These are phyloP conservation scores for Myxozyma neglecta DNA, from an alignment of 805 yeast species.

Conservation along the genomic window DNA sequence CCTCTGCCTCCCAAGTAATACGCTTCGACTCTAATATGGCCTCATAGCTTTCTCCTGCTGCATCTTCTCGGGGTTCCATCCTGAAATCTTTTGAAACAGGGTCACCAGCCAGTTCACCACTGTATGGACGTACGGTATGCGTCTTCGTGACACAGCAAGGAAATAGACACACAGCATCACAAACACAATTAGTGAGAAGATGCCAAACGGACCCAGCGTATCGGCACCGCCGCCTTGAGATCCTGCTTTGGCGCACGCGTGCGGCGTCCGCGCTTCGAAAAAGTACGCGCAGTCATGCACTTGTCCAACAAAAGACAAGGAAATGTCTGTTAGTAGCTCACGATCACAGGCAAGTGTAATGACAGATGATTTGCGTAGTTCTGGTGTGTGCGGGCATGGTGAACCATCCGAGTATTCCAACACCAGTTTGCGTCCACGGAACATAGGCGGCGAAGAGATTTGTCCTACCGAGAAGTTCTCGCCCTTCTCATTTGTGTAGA, in stretches of 20 bases:
- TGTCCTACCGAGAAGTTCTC: slow-evolving; percentile 52
- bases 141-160: slow-evolving; percentile 27
- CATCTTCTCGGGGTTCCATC: slow-evolving; percentile 4
- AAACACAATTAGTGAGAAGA: slow-evolving; percentile 44
- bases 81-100: slow-evolving; percentile 3
- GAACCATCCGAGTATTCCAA: slow-evolving; percentile 70
- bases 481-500: slow-evolving; percentile 50
- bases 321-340: slow-evolving; percentile 53
- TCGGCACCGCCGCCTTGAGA: slow-evolving; percentile 57
- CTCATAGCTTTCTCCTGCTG: slow-evolving; percentile 3
- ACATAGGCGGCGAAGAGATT: slow-evolving; percentile 57
- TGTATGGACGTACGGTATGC: slow-evolving; percentile 29
- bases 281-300: slow-evolving; percentile 75
- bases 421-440: slow-evolving; percentile 69
- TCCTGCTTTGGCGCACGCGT: slow-evolving; percentile 71
- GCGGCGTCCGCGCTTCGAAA: slow-evolving; percentile 80
- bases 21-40: not conserved
- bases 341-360: slow-evolving; percentile 77
- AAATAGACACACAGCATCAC: slow-evolving; percentile 27
- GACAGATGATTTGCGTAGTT: slow-evolving; percentile 58
- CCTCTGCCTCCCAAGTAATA: not conserved
- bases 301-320: slow-evolving; percentile 67
- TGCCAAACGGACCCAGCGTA: slow-evolving; percentile 55
- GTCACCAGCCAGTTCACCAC: slow-evolving; percentile 14
- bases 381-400: slow-evolving; percentile 49